Conservation (phyloP, 768 basidiomycete species). For the Tricholoma saponaceum region DNA sequence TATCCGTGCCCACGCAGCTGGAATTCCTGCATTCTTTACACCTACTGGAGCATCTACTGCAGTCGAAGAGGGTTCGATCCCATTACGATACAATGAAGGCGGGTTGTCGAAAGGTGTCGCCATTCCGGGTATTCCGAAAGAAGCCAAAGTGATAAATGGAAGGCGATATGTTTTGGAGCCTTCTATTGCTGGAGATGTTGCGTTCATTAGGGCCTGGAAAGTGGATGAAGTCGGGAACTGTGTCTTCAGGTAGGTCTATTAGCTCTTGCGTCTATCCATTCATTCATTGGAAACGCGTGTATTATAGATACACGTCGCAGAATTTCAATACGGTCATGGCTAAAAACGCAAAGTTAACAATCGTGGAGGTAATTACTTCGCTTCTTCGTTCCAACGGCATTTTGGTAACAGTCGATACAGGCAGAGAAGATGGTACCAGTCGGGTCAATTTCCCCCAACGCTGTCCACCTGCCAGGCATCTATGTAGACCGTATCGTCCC, state of each 20-base stretch:
- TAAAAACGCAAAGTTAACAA: constrained; percentile 82
- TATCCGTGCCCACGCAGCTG: constrained; percentile 83
- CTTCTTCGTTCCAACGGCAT: background rate
- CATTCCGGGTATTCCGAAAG: constrained; percentile 72
- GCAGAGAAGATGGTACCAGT: constrained; percentile 87
- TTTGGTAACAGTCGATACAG: constrained; percentile 28
- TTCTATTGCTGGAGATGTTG: constrained; percentile 75
- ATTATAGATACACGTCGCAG: constrained; percentile 71
- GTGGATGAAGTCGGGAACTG: constrained; percentile 89
- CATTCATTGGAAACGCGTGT: background rate
- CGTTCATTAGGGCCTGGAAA: constrained; percentile 88
- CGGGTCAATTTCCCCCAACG: constrained; percentile 76
- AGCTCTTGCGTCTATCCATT: background rate
- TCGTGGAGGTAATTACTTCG: constrained; percentile 63
- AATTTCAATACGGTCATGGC: constrained; percentile 90
- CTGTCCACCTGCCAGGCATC: constrained; percentile 79
- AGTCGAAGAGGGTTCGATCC: constrained; percentile 75
- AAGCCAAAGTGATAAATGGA: constrained; percentile 74
- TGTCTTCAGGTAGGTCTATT: constrained; percentile 66
- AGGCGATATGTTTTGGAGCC: constrained; percentile 79
- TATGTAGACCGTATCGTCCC: constrained; percentile 88
- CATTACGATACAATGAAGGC: constrained; percentile 73
- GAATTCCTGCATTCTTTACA: constrained; percentile 92
- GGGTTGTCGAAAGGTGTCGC: constrained; percentile 69
- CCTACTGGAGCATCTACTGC: constrained; percentile 87